Percentiles rank a stretch among this genome's conserved stretches.
These are phyloP conservation scores for Plasmodium fragile DNA, from an alignment of 169 alveolate species.

Conservation along the genomic window DNA sequence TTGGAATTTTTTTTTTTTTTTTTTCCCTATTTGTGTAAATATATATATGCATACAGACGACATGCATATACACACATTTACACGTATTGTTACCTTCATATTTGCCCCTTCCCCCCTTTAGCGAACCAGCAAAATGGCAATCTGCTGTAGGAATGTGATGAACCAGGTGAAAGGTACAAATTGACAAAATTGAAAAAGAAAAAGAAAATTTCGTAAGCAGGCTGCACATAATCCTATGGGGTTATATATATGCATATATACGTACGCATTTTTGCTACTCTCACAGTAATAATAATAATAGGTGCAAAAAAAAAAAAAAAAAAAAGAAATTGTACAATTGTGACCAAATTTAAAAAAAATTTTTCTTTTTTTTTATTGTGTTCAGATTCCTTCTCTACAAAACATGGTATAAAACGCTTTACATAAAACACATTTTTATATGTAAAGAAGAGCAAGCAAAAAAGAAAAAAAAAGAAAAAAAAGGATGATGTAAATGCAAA, in stretches of 20 bases:
- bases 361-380: conserved; percentile 7
- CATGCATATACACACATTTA: conserved; percentile 9
- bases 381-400: conserved; percentile 2
- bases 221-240: neutral
- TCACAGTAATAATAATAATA: neutral
- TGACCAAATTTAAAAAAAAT: neutral
- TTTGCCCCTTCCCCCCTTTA: neutral
- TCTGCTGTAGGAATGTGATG: conserved; percentile 61
- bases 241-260: neutral
- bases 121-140: conserved; percentile 38
- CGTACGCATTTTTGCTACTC: neutral
- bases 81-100: neutral
- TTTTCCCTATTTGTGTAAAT: neutral
- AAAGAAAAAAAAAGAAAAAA: conserved; percentile 2
- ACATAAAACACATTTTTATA: neutral
- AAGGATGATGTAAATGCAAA: conserved; percentile 10
- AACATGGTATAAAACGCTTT: conserved; percentile 9
- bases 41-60: neutral
- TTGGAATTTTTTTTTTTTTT: neutral
- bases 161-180: conserved; percentile 55
- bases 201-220: neutral
- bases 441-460: neutral
- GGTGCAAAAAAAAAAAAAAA: neutral
- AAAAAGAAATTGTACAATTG: neutral
- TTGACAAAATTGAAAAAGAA: neutral